Evolutionary conservation across 2,329 filamentous ascomycete genomes (phyloP).

Genomic region (Monilinia fructigena): DNA sequence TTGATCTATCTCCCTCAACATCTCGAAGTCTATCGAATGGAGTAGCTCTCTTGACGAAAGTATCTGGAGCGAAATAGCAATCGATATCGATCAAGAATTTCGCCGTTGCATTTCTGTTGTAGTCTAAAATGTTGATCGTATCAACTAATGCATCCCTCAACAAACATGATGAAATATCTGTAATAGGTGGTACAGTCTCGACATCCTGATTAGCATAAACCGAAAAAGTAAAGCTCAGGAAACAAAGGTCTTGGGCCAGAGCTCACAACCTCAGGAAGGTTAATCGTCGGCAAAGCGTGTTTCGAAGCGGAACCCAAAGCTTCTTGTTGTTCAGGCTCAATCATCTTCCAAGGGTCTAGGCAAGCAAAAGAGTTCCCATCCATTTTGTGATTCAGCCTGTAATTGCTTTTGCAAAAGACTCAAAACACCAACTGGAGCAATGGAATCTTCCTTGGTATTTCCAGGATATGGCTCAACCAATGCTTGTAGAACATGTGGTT

Average conservation of each 20-base stretch:
- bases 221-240: slow-evolving; percentile 87
- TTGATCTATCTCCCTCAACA: slow-evolving; percentile 62
- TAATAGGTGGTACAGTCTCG: slow-evolving; percentile 78
- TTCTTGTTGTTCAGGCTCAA: slow-evolving; percentile 59
- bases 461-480: slow-evolving; percentile 82
- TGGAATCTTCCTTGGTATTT: slow-evolving; percentile 60
- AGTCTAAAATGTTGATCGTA: slow-evolving; percentile 91
- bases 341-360: slow-evolving; percentile 68
- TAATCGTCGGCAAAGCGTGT: slow-evolving; percentile 74
- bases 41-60: slow-evolving; percentile 90
- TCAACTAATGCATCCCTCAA: slow-evolving; percentile 84
- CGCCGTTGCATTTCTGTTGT: slow-evolving; percentile 83
- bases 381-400: slow-evolving; percentile 68
- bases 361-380: slow-evolving; percentile 71
- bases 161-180: slow-evolving; percentile 75
- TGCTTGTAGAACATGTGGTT: slow-evolving; percentile 79
- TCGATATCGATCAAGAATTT: slow-evolving; percentile 92
- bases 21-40: slow-evolving; percentile 85
- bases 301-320: slow-evolving; percentile 63
- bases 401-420: slow-evolving; percentile 83
- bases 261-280: slow-evolving; percentile 71
- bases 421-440: slow-evolving; percentile 68
- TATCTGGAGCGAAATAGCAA: slow-evolving; percentile 86
- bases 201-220: slow-evolving; percentile 86
- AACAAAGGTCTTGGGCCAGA: slow-evolving; percentile 76